Evolutionary conservation across 164 flowering plant genomes (phyloP).

Genomic region (Malania oleifera): DNA sequence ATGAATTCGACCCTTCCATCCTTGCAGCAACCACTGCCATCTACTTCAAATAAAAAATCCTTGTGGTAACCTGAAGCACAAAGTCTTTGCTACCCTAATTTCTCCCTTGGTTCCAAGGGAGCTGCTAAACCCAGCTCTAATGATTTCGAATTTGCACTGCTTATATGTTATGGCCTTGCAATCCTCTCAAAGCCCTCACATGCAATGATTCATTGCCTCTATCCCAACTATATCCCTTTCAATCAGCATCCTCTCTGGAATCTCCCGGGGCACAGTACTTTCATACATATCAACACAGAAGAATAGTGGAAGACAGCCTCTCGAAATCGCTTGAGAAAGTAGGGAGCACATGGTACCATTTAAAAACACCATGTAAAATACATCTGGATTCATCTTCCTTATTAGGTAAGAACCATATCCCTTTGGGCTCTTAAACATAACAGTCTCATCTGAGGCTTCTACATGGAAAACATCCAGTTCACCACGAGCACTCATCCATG

Average conservation of each 20-base stretch:
- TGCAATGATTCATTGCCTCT: conserved; percentile 28
- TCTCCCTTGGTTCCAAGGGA: conserved; percentile 26
- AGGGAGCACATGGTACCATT: conserved; percentile 28
- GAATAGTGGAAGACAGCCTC: conserved; percentile 19
- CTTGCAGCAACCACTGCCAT: conserved; percentile 33
- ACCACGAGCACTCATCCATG: conserved; percentile 23
- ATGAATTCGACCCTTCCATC: conserved; percentile 30
- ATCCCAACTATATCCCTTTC: conserved; percentile 22
- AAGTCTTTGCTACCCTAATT: conserved; percentile 17
- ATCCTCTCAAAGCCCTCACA: conserved; percentile 31
- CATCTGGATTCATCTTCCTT: conserved; percentile 12
- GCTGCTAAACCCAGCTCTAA: conserved; percentile 29
- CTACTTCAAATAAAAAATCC: conserved; percentile 27
- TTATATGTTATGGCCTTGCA: conserved; percentile 27
- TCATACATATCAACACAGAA: conserved; percentile 25
- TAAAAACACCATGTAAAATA: conserved; percentile 21
- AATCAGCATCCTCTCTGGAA: conserved; percentile 23
- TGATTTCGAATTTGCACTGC: conserved; percentile 29
- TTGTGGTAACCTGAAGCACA: conserved; percentile 22
- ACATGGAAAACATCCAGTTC: conserved; percentile 18
- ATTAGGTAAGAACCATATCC: conserved; percentile 19
- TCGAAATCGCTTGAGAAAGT: conserved; percentile 23
- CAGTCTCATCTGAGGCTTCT: conserved; percentile 26
- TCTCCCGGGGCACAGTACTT: conserved; percentile 18
- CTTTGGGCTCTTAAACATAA: conserved; percentile 23